Evolutionary conservation across 2,329 filamentous ascomycete genomes (phyloP), one percentile per base, ranked within the genome.

Genomic region (Capronia epimyces): DNA sequence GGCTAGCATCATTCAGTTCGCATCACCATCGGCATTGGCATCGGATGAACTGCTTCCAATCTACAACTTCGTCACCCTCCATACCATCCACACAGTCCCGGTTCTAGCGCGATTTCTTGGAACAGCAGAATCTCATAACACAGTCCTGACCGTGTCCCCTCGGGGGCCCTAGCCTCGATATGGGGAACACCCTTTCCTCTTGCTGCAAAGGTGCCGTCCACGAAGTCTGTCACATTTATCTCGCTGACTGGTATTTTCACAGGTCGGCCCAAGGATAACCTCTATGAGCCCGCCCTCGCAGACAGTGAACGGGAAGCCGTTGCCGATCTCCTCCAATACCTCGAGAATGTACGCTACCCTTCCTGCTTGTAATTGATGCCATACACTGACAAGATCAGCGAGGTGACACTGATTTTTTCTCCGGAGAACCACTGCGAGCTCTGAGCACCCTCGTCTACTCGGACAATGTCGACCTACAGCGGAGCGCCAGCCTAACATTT

Each of bases 271-370:
- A 84, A 84, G 70, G 87, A 91, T 78, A 84, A 83, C 60, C 78
- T 89, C 59, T 90, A 91, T 69, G 87, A 93, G 69, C 85, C 86
- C 46, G 87, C 93, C 50, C 80, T 98, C 56, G 90, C 90, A 64
- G 93, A 98, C 67, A 95, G 87, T 73, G 93, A 98, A 74, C 83
- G 93, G 65, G 93, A 97, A 75, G 93, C 93, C 49, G 93, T 98
- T 49, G 90, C 93, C 60, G 93, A 98, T 68, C 77, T 98, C 53
- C 77, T 98, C 15, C 87, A 91, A 68, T 97, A 95, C 69, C 83
- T 98, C 60, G 93, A 98, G 73, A 96, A 97, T 68, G 93, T 97
- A 75, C 59, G 81, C 74, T 29, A 34, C n/a, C 16, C 25, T 29
- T 21, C 22, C 21, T 27, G 8, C 22, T 9, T 37, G 3, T 10